These are phyloP conservation scores for Neostapfia colusana DNA, from an alignment of 176 grass and related monocot species.

Conservation along the genomic window DNA sequence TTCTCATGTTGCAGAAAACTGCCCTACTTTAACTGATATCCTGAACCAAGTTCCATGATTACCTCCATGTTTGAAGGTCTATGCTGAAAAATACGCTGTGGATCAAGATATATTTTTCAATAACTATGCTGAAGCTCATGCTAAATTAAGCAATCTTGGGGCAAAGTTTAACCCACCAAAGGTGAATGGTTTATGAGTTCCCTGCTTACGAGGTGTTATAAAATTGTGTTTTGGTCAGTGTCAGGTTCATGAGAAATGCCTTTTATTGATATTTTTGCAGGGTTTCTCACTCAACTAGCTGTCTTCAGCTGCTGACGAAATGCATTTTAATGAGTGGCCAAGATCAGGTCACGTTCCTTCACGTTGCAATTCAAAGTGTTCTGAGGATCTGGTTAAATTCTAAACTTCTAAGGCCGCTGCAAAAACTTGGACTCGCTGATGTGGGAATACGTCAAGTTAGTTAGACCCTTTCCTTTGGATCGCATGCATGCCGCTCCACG, in stretches of 20 bases:
- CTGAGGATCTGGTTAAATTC: background rate
- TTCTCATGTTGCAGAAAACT: conserved; percentile 10
- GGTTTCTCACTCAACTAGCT: conserved; percentile 56
- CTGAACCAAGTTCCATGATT: conserved; percentile 22
- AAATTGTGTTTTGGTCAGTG: conserved; percentile 6
- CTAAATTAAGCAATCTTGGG: conserved; percentile 91
- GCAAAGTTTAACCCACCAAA: conserved; percentile 82
- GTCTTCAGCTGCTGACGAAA: conserved; percentile 2
- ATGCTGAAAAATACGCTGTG: conserved; percentile 81
- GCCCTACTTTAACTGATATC: background rate
- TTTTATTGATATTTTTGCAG: conserved; percentile 37
- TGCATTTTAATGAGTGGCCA: conserved; percentile 18
- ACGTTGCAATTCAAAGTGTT: background rate
- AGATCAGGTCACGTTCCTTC: background rate
- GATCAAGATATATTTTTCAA: conserved; percentile 82
- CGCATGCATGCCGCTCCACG: too few relatives aligned
- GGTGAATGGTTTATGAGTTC: conserved; percentile 35
- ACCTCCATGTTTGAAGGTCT: conserved; percentile 46
- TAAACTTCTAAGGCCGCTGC: background rate
- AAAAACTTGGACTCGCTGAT: background rate
- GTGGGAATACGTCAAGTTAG: too few relatives aligned
- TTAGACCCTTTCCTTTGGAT: too few relatives aligned
- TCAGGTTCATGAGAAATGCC: conserved; percentile 20
- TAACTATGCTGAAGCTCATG: conserved; percentile 94
- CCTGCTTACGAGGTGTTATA: background rate